A percentile compares a stretch with the other conserved stretches of the same genome.
Evolutionary conservation across 1,284 basidiomycete species (phyloP).

Genomic region (Ustilago bromivora): DNA sequence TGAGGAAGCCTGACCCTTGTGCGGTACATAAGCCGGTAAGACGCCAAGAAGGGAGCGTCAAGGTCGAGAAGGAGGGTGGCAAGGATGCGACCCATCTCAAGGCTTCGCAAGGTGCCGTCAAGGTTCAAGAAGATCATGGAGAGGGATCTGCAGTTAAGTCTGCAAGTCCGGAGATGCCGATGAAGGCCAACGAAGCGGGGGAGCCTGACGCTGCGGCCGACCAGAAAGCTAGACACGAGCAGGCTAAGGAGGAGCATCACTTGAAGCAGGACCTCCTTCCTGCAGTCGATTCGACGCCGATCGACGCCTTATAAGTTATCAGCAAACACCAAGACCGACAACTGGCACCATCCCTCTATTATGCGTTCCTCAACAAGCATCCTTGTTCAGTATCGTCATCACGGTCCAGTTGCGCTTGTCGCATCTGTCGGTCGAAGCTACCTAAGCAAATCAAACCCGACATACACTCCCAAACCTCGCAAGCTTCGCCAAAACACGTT

Average conservation of each 20-base stretch:
- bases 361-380: not conserved
- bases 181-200: not conserved
- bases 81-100: not conserved
- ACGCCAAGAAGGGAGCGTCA: not conserved
- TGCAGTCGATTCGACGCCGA: slow-evolving; percentile 9
- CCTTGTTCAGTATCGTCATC: too few relatives aligned
- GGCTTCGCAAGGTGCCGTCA: not conserved
- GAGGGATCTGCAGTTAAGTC: not conserved
- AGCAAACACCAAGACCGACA: not conserved
- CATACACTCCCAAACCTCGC: not conserved
- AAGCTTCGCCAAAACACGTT: not conserved
- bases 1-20: slow-evolving; percentile 16
- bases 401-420: too few relatives aligned
- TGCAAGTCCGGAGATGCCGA: not conserved
- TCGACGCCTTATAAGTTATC: slow-evolving; percentile 17
- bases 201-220: not conserved
- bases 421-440: not conserved
- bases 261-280: slow-evolving; percentile 14
- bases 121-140: not conserved
- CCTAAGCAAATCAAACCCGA: not conserved
- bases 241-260: not conserved
- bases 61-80: not conserved
- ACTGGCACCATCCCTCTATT: not conserved
- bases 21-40: not conserved
- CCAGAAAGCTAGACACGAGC: not conserved